Evolutionary conservation across 2,329 filamentous ascomycete genomes (phyloP).

Genomic region (Cladosporium sp.): DNA sequence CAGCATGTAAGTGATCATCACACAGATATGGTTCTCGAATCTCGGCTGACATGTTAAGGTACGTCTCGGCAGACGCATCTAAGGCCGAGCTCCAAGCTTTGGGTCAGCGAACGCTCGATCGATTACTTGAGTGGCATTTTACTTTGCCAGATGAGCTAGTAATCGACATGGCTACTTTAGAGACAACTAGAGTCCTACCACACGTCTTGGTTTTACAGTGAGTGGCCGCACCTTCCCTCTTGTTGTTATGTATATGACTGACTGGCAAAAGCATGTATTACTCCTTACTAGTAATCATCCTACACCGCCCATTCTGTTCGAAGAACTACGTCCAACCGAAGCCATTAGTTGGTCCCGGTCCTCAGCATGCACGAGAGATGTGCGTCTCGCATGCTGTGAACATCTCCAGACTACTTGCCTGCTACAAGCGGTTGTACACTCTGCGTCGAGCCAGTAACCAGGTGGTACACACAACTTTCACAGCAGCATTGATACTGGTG

Average conservation of each 20-base stretch:
- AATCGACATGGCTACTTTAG: not conserved
- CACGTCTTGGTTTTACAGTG: not conserved
- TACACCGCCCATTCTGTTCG: constrained; percentile 1
- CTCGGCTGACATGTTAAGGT: not conserved
- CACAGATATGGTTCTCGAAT: not conserved
- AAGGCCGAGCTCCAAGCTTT: not conserved
- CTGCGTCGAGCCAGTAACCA: not conserved
- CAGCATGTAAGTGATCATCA: not conserved
- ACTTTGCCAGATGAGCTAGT: not conserved
- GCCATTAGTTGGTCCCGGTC: not conserved
- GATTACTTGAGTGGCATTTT: not conserved
- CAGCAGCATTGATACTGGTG: not conserved
- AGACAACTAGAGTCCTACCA: not conserved
- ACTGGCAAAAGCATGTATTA: not conserved
- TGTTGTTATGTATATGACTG: not conserved
- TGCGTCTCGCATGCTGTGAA: not conserved
- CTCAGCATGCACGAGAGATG: constrained; percentile 2
- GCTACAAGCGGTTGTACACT: not conserved
- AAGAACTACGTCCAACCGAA: not conserved
- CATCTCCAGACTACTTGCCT: not conserved
- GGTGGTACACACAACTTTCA: not conserved
- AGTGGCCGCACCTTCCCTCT: not conserved
- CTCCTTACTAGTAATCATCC: not conserved
- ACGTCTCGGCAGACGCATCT: not conserved
- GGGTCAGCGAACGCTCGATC: not conserved